phyloP scores from a whole-genome alignment of 2,329 filamentous ascomycete genomes.

The Pseudocercospora musae region DNA sequence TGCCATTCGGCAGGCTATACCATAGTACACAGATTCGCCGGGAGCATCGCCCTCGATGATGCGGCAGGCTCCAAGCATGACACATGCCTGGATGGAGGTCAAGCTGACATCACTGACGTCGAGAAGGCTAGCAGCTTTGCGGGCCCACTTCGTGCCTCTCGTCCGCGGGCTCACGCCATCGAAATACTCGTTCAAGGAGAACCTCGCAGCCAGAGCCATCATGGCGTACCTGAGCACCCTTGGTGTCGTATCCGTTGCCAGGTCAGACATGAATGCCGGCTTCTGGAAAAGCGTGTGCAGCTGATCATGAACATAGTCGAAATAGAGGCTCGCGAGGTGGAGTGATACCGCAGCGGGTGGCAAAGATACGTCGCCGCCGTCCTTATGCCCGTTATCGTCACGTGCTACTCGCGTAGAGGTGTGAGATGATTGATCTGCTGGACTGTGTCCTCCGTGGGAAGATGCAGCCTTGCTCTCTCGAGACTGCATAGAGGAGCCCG shows the following conservation, averaged over 20 bases:
- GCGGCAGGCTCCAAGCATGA: slow-evolving; percentile 5
- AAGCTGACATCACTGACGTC: slow-evolving; percentile 6
- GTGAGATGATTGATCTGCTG: too few relatives aligned
- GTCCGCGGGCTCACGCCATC: not conserved
- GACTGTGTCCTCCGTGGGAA: not conserved
- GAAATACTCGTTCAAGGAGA: slow-evolving; percentile 5
- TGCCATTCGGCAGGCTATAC: slow-evolving; percentile 10
- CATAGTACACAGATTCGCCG: slow-evolving; percentile 7
- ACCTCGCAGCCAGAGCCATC: slow-evolving; percentile 6
- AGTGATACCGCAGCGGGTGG: slow-evolving; percentile 6
- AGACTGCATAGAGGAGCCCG: not conserved
- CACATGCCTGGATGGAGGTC: slow-evolving; percentile 8
- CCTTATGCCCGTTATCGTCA: too few relatives aligned
- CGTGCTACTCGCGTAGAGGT: too few relatives aligned
- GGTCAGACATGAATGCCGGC: slow-evolving; percentile 2
- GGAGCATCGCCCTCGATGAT: slow-evolving; percentile 9
- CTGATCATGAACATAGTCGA: slow-evolving; percentile 9
- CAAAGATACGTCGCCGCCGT: not conserved
- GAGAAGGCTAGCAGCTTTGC: slow-evolving; percentile 3
- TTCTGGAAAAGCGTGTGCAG: slow-evolving; percentile 8
- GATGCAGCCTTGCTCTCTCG: not conserved
- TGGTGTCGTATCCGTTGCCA: not conserved
- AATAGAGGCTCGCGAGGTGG: slow-evolving; percentile 3
- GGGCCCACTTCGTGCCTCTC: not conserved
- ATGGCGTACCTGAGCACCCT: slow-evolving; percentile 5